Base-by-base conservation (phyloP, 768 basidiomycete species). In the Boletus vinaceobasis region DNA sequence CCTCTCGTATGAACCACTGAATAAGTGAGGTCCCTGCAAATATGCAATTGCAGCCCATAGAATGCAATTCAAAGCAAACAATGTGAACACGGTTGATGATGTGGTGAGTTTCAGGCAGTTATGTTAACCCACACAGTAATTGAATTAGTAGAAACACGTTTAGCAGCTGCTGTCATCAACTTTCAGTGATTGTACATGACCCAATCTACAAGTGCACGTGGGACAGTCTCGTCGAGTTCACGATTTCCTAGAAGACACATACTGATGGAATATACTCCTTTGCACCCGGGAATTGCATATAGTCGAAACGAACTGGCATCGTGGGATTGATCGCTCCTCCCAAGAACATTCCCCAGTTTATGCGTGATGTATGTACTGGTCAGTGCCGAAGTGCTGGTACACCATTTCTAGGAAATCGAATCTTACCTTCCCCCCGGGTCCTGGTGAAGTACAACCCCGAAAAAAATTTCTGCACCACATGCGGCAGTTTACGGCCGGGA, bases 311-410 rank as follows among this genome's bases (percentile, higher is more conserved):
- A 11, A 52, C 48, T 1, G 72, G 72, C 0, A 72, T 74, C 2
- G 73, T 71, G 1, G 70, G 69, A 47, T 71, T 73, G 52, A 74
- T 72, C 60, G 19, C 57, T 52, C 7, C 60, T 54, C 8, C 46
- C 7, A 0, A 63, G 70, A 13, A 73, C 50, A 36, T 69, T 62
- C 46, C 57, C 55, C 6, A 74, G 48, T 21, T 60, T 62, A 7
- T 68, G 63, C 14, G 66, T 63, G 35, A 68, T 54, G 31, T 57
- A 55, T 21, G 15, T 14, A 17, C 43, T 13, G 6, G 40, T 66
- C 32, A 56, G 50, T 32, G 2, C 27, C 6, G 11, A 21, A 56
- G 50, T 32, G 2, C 27, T 7, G 11, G 19, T 39, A 7, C 13
- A 26, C 8, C 7, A 19, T 4, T 21, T 29, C 23, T 5, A 9